phyloP scores from a whole-genome alignment of 225 moss, liverwort and hornwort species.

The Straminergon stramineum region DNA sequence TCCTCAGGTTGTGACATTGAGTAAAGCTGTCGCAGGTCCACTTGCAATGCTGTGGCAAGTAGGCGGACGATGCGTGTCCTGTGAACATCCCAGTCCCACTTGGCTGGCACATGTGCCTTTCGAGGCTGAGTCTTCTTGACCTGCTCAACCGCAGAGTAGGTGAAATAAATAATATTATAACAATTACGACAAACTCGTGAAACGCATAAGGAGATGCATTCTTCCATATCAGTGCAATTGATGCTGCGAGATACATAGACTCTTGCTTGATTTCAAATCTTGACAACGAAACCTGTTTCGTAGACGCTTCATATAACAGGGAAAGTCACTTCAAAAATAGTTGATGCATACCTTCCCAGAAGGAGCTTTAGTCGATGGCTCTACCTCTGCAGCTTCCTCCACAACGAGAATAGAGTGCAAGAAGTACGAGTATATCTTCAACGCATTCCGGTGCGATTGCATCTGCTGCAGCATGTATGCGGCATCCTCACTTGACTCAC shows the following conservation, averaged over 20 bases:
- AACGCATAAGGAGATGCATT: background rate
- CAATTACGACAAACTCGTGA: background rate
- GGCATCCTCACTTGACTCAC: constrained; percentile 64
- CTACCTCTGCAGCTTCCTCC: constrained; percentile 47
- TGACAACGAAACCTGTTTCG: background rate
- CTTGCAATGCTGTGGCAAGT: constrained; percentile 77
- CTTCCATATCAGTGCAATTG: background rate
- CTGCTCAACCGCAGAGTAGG: constrained; percentile 14
- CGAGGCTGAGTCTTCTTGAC: constrained; percentile 61
- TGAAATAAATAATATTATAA: background rate
- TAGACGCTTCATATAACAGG: background rate
- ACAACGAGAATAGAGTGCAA: constrained; percentile 55
- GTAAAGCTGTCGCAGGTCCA: constrained; percentile 68
- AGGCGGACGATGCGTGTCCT: constrained; percentile 67
- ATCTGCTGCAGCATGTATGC: constrained; percentile 56
- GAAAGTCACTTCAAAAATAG: background rate
- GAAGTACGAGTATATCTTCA: constrained; percentile 87
- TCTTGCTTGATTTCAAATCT: background rate
- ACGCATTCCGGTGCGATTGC: constrained; percentile 71
- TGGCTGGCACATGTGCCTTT: constrained; percentile 74
- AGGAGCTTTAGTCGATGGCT: constrained; percentile 23
- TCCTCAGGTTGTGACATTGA: constrained; percentile 74
- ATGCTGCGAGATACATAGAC: background rate
- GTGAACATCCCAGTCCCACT: constrained; percentile 81
- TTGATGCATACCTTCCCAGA: constrained; percentile 53